These are phyloP conservation scores for Exophiala xenobiotica DNA, from an alignment of 2,329 filamentous ascomycete genomes.

Conservation along the genomic window DNA sequence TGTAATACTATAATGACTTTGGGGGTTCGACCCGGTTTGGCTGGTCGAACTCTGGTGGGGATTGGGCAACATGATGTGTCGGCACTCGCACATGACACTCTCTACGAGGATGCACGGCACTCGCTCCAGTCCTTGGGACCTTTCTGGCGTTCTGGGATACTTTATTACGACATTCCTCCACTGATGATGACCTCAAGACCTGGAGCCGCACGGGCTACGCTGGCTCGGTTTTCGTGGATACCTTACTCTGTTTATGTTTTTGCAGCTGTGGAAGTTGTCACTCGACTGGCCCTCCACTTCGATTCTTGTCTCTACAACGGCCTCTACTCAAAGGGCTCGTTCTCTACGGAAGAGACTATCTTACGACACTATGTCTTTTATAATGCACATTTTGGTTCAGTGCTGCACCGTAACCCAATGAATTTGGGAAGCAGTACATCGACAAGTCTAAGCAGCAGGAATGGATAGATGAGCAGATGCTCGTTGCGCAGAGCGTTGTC, in stretches of 20 bases:
- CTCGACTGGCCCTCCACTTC: slow-evolving; percentile 7
- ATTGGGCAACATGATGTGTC: not conserved
- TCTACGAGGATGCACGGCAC: slow-evolving; percentile 16
- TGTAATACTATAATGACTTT: slow-evolving; percentile 38
- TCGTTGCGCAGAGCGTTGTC: slow-evolving; percentile 20
- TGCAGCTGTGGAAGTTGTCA: slow-evolving; percentile 16
- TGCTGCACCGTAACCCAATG: slow-evolving; percentile 5
- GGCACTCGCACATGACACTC: slow-evolving; percentile 10
- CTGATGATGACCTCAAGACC: slow-evolving; percentile 25
- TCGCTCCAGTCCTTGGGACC: slow-evolving; percentile 12
- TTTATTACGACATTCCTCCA: slow-evolving; percentile 23
- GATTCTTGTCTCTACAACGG: slow-evolving; percentile 1
- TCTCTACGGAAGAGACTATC: not conserved
- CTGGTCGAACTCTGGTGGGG: not conserved
- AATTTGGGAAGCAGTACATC: slow-evolving; percentile 9
- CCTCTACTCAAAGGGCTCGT: not conserved
- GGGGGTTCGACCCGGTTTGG: not conserved
- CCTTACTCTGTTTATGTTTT: slow-evolving; percentile 14
- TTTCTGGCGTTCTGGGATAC: slow-evolving; percentile 20
- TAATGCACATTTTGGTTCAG: slow-evolving; percentile 15
- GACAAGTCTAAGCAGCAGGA: not conserved
- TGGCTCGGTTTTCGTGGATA: slow-evolving; percentile 26
- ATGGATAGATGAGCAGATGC: slow-evolving; percentile 12
- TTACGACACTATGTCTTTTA: slow-evolving; percentile 17
- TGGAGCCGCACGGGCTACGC: slow-evolving; percentile 25